Percentiles rank a stretch among this genome's conserved stretches.
Evolutionary conservation across 768 basidiomycete genomes (phyloP).

Genomic region (Lactarius hatsudake): DNA sequence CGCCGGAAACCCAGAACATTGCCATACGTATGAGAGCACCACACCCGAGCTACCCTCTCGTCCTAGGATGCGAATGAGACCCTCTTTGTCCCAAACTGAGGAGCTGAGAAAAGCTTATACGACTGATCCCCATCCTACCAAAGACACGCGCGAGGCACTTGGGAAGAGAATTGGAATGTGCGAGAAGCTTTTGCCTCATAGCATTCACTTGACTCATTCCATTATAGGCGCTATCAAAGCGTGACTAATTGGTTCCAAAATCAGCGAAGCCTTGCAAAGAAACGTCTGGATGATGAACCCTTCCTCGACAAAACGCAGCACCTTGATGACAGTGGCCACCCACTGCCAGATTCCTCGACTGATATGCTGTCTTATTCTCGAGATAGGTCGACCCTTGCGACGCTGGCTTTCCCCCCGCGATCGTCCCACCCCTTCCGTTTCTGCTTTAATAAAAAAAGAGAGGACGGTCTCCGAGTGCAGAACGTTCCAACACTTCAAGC

Average conservation of each 20-base stretch:
- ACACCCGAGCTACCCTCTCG: constrained; percentile 40
- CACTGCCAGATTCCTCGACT: constrained; percentile 26
- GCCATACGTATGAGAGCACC: constrained; percentile 48
- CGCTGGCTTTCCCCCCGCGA: constrained; percentile 34
- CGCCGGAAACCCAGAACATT: constrained; percentile 47
- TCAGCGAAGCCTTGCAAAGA: constrained; percentile 74
- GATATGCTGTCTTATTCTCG: constrained; percentile 31
- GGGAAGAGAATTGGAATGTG: constrained; percentile 75
- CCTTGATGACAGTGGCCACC: constrained; percentile 30
- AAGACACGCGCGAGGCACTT: constrained; percentile 63
- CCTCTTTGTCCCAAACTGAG: constrained; percentile 62
- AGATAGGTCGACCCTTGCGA: constrained; percentile 34
- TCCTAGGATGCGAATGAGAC: constrained; percentile 63
- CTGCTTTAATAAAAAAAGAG: constrained; percentile 38
- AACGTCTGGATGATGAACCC: constrained; percentile 60
- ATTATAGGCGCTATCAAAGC: constrained; percentile 67
- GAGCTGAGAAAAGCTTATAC: constrained; percentile 66
- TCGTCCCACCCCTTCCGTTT: constrained; percentile 43
- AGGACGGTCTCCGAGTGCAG: constrained; percentile 33
- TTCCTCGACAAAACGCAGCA: constrained; percentile 32
- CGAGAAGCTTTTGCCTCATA: constrained; percentile 34
- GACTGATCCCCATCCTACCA: constrained; percentile 61
- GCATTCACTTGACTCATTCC: constrained; percentile 10
- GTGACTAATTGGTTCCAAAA: constrained; percentile 89
- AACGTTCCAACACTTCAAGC: constrained; percentile 35